Conservation (phyloP, 768 basidiomycete genomes). For the Tricholoma furcatifolium region DNA sequence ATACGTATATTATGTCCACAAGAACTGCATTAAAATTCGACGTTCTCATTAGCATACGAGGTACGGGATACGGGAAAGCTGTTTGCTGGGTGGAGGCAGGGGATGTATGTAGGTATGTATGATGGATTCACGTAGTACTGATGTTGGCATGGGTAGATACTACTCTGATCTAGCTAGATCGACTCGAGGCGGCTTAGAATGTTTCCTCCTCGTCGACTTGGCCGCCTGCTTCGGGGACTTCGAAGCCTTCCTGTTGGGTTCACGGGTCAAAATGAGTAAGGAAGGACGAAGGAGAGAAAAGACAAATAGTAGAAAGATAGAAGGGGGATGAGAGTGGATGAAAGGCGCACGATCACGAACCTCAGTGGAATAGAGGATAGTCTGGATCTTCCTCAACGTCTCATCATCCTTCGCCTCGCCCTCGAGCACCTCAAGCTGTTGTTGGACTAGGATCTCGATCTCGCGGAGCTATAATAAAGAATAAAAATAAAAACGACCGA, state of each 20-base stretch:
- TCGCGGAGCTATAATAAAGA: slow-evolving; percentile 69
- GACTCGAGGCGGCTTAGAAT: slow-evolving; percentile 37
- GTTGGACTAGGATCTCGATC: slow-evolving; percentile 92
- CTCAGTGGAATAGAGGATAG: slow-evolving; percentile 94
- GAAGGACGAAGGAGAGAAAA: background rate
- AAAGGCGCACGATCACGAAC: slow-evolving; percentile 42
- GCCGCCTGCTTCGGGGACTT: slow-evolving; percentile 69
- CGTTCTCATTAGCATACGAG: too few species aligned
- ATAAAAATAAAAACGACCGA: background rate
- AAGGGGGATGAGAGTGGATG: too few species aligned
- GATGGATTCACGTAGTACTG: too few species aligned
- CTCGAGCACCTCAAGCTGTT: slow-evolving; percentile 66
- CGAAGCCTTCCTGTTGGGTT: slow-evolving; percentile 78
- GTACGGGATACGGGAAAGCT: too few species aligned
- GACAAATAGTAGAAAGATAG: background rate
- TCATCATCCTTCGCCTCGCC: slow-evolving; percentile 54
- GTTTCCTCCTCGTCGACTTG: slow-evolving; percentile 80
- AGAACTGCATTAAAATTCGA: too few species aligned
- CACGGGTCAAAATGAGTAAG: background rate
- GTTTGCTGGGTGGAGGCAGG: too few species aligned
- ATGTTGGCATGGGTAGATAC: too few species aligned
- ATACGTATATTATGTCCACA: too few species aligned
- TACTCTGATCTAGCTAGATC: too few species aligned
- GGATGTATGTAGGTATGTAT: too few species aligned
- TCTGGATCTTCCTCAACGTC: slow-evolving; percentile 77